Evolutionary conservation across 2,329 filamentous ascomycete species (phyloP).

Genomic region (Calonectria montana): DNA sequence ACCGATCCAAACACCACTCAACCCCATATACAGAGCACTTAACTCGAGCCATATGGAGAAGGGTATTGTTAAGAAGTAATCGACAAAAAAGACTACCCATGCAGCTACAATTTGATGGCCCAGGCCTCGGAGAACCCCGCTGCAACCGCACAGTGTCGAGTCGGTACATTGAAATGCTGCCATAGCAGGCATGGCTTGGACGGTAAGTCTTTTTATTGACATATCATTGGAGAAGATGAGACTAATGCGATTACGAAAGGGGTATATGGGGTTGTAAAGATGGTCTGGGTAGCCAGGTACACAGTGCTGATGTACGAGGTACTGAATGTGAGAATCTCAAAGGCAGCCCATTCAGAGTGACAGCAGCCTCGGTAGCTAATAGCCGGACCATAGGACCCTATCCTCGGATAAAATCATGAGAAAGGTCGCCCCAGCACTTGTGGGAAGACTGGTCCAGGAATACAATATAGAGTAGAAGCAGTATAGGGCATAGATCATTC

Average conservation of each 20-base stretch:
- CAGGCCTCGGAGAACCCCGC: conserved; percentile 53
- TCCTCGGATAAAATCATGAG: conserved; percentile 47
- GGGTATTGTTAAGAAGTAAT: conserved; percentile 53
- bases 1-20: conserved; percentile 34
- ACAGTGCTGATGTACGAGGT: conserved; percentile 57
- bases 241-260: conserved; percentile 10
- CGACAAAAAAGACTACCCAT: conserved; percentile 49
- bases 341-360: conserved; percentile 57
- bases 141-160: conserved; percentile 40
- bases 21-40: conserved; percentile 42
- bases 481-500: conserved; percentile 59
- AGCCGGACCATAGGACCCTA: conserved; percentile 55
- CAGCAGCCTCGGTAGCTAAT: conserved; percentile 52
- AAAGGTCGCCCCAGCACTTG: conserved; percentile 54
- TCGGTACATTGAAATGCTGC: conserved; percentile 26
- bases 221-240: conserved; percentile 16
- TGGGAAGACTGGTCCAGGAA: conserved; percentile 50
- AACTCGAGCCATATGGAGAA: conserved; percentile 53
- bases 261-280: conserved; percentile 51
- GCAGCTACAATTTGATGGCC: conserved; percentile 52
- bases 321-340: conserved; percentile 57
- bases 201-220: not conserved
- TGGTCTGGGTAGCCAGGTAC: conserved; percentile 55
- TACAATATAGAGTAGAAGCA: conserved; percentile 59
- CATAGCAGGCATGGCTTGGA: conserved; percentile 18